Evolutionary conservation across 179 eudicot genomes (phyloP), one percentile per base, ranked within the genome.

Genomic region (Corrigiola litoralis): DNA sequence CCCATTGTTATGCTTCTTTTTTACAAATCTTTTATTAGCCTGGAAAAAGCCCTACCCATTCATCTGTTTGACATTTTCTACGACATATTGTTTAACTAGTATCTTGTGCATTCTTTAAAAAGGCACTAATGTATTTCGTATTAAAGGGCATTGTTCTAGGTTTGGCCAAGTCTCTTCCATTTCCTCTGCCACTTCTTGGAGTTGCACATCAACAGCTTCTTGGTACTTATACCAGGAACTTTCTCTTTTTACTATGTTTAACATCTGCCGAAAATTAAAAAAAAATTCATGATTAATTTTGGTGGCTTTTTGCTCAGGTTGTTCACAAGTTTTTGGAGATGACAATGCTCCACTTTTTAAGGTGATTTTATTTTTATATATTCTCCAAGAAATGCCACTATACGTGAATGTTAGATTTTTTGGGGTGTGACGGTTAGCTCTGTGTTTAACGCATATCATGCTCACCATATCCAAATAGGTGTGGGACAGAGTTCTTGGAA

Each of bases 191-290:
- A 62, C 99, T 95, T 74, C 75, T 92, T 67, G 87, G 89, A 45
- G 95, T 85, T 74, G 89, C 99, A 62, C 82, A 88, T 75, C 99
- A 95, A 74, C 99, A 95, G 76, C 91, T 95, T 73, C 85, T 90
- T 70, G 99, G 99, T 91, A 83, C 46, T 13, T 8, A 40, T 42
- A 28, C 57, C 25, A 54, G 34, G 40, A 31, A 54, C 31, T 1
- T 32, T 27, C 25, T 5, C 17, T 36, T 11, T 60, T 59, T 33
- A 21, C 33, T 10, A 31, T 69, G 65, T 61, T 21, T 23, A 52
- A 32, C 27, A 5, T 9, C 5, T 64, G 25, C 17, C 11, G 58
- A 37, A 6, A 5, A 2, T 2, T 34, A 2, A 61, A 27, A 42
- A 13, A 50, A 31, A 33, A 24, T 13, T 63, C 31, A 32, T 67